Evolutionary conservation across 208 protist genomes (phyloP), one percentile per base, ranked within the genome.

Genomic region (Phytomonas serpens): DNA sequence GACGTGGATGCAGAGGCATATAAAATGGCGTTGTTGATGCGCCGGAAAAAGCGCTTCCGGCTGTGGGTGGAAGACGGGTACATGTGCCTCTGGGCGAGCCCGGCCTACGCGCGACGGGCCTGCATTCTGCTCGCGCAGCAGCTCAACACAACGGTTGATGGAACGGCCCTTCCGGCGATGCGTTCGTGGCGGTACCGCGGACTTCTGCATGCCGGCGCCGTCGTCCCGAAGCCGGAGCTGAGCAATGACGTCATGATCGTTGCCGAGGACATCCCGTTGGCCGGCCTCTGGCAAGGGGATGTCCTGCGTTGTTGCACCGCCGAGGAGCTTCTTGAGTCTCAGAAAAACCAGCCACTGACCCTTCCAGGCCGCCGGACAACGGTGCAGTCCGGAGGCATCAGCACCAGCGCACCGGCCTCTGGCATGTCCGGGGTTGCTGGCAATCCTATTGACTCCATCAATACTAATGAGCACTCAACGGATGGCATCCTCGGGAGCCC

Each of bases 61-160:
- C 82, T 93, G 68, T 93, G 87, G 85, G 79, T 93, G 7, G 84
- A 93, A 73, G 77, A 88, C 62, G 87, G 87, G 13, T 80, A 82
- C 62, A 68, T 93, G 62, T 90, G 84, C 69, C 64, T 93, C 37
- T 93, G 83, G 82, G 79, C 82, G 6, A 90, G 87, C 67, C 81
- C 87, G 4, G 84, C 87, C 33, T 93, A 89, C 77, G 84, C 82
- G 30, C 84, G 87, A 19, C 87, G 87, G 3, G 87, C 82, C 1
- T 87, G 84, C 37, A 79, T 93, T 37, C 74, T 93, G 19, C 77
- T 93, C 64, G 76, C 84, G 9, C 84, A 88, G 76, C 87, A 93
- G 72, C 77, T 93, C 29, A 87, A 85, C 71, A 79, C 80, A 0
- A 86, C 80, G 9, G 83, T 93, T 37, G 84, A 88, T 67, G 82